Evolutionary conservation across 768 basidiomycete species (phyloP).

Genomic region (Psilocybe sp.): DNA sequence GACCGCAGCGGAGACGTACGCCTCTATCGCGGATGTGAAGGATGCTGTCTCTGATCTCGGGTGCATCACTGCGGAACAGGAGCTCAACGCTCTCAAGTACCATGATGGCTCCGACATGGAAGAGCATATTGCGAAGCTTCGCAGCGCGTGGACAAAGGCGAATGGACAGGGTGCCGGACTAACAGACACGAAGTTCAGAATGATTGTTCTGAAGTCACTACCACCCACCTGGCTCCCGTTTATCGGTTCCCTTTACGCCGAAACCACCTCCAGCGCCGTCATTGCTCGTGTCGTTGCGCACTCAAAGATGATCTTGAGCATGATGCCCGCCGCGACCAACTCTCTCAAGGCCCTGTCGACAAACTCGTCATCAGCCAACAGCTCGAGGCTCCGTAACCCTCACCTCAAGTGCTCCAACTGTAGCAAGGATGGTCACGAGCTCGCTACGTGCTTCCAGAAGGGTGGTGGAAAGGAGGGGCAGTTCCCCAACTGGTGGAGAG

Average conservation of each 20-base stretch:
- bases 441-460: too few relatives aligned
- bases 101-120: constrained; percentile 10
- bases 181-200: constrained; percentile 11
- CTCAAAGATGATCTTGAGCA: neutral
- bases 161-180: constrained; percentile 16
- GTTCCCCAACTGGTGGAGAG: constrained; percentile 19
- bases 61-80: constrained; percentile 1
- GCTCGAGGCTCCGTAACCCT: constrained; percentile 9
- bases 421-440: constrained; percentile 18
- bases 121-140: constrained; percentile 11
- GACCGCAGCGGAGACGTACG: constrained; percentile 13
- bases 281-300: constrained; percentile 1
- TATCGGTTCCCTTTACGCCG: neutral
- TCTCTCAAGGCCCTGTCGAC: neutral
- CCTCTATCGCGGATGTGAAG: constrained; percentile 11
- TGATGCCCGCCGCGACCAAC: neutral
- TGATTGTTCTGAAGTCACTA: constrained; percentile 15
- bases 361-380: neutral
- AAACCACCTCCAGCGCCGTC: neutral
- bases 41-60: constrained; percentile 8
- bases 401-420: constrained; percentile 13
- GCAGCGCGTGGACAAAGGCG: constrained; percentile 11
- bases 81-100: constrained; percentile 4
- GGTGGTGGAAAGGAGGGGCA: constrained; percentile 37
- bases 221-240: constrained; percentile 15